Percentiles rank a stretch among this genome's conserved stretches.
Evolutionary conservation across 495 filamentous ascomycete genomes (phyloP).

Genomic region (Bacidia rubella): DNA sequence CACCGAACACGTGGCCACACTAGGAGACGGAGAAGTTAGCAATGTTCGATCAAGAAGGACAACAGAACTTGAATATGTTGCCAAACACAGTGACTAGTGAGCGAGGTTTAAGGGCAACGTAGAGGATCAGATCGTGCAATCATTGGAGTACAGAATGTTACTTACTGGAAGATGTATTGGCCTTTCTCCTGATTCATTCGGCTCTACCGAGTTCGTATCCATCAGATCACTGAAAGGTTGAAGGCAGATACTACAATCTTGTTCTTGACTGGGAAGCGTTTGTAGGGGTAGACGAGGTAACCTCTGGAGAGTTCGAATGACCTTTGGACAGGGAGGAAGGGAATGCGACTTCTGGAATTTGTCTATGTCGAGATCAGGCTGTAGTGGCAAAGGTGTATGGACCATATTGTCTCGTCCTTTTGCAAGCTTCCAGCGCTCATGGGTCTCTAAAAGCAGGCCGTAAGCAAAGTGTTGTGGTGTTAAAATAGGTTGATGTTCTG

Average conservation of each 20-base stretch:
- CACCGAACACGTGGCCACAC: neutral
- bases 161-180: neutral
- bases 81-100: too few species aligned
- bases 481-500: too few species aligned
- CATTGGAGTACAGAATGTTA: too few species aligned
- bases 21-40: too few species aligned
- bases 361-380: neutral
- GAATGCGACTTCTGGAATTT: neutral
- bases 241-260: neutral
- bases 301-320: neutral
- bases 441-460: neutral
- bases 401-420: neutral
- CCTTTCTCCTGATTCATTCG: neutral
- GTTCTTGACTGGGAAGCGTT: neutral
- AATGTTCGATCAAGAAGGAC: too few species aligned
- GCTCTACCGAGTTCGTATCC: neutral
- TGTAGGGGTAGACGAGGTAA: neutral
- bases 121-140: too few species aligned
- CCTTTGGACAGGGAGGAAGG: neutral
- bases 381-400: neutral
- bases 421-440: neutral
- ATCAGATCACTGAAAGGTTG: neutral
- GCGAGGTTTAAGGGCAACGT: too few species aligned
- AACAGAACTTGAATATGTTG: too few species aligned
- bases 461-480: neutral